Evolutionary conservation across 2,329 filamentous ascomycete genomes (phyloP).

Genomic region (Epichloe sylvatica): DNA sequence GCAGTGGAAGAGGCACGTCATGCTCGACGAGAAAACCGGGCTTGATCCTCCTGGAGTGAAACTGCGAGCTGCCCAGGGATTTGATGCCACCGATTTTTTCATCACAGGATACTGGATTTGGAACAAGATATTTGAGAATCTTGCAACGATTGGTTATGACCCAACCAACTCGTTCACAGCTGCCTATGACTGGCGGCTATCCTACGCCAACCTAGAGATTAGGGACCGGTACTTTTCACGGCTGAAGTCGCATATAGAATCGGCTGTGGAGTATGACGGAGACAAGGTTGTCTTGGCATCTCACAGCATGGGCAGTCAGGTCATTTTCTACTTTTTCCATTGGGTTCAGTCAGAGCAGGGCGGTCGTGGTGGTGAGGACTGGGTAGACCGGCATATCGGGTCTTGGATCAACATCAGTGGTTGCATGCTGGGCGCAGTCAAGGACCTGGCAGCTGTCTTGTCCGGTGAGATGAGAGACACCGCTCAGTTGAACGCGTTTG

Average conservation of each 20-base stretch:
- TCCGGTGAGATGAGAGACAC: constrained; percentile 98
- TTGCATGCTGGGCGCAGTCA: constrained; percentile 91
- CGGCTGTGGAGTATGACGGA: constrained; percentile 55
- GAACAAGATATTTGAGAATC: constrained; percentile 96
- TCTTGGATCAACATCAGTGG: constrained; percentile 98
- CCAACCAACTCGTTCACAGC: constrained; percentile 60
- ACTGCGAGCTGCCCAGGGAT: constrained; percentile 83
- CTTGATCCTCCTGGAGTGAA: constrained; percentile 85
- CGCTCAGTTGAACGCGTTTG: constrained; percentile 88
- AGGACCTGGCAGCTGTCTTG: constrained; percentile 77
- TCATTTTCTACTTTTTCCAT: constrained; percentile 70
- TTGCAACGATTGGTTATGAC: constrained; percentile 92
- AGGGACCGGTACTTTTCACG: constrained; percentile 90
- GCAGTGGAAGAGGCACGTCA: constrained; percentile 88
- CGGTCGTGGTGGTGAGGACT: constrained; percentile 67
- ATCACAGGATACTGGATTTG: constrained; percentile 92
- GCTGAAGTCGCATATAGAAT: constrained; percentile 81
- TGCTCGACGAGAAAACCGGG: constrained; percentile 85
- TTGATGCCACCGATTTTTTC: constrained; percentile 98
- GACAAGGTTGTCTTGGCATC: constrained; percentile 78
- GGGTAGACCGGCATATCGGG: constrained; percentile 83
- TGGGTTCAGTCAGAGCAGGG: constrained; percentile 68
- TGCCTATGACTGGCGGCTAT: constrained; percentile 81
- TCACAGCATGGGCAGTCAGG: constrained; percentile 96
- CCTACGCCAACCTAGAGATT: constrained; percentile 76